Conservation (phyloP, 164 flowering plant species). For the Amborella trichopoda region DNA sequence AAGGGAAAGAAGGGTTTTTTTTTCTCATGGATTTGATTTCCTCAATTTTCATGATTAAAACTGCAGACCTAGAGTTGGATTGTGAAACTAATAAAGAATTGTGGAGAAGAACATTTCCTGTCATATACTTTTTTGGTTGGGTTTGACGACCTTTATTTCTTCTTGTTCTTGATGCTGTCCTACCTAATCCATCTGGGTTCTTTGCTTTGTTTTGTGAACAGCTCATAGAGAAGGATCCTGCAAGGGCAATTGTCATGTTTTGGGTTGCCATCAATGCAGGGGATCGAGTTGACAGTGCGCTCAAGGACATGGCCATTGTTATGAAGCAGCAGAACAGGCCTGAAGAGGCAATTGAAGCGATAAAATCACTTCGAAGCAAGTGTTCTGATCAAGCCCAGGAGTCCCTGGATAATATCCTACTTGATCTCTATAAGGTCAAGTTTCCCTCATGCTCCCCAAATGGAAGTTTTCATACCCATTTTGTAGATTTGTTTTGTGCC, state of each 20-base stretch:
- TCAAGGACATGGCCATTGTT: conserved; percentile 98
- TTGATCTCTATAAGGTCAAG: conserved; percentile 88
- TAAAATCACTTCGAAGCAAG: conserved; percentile 60
- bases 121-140: too few species aligned
- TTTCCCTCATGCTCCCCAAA: not conserved
- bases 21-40: too few species aligned
- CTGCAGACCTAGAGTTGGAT: too few species aligned
- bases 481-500: not conserved
- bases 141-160: too few species aligned
- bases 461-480: not conserved
- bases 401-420: conserved; percentile 85
- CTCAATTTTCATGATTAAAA: too few species aligned
- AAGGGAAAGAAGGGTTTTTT: too few species aligned
- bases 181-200: too few species aligned
- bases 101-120: too few species aligned
- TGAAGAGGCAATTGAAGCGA: conserved; percentile 98
- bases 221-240: conserved; percentile 98
- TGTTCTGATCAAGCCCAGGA: conserved; percentile 98
- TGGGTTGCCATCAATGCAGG: conserved; percentile 99
- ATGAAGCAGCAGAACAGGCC: conserved; percentile 98
- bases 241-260: conserved; percentile 82
- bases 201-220: too few species aligned
- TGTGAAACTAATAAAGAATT: too few species aligned
- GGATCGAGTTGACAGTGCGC: conserved; percentile 96
- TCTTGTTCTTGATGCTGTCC: too few species aligned